These are phyloP conservation scores for Aspergillus sp. DNA, from an alignment of 2,329 filamentous ascomycete species.

Conservation along the genomic window DNA sequence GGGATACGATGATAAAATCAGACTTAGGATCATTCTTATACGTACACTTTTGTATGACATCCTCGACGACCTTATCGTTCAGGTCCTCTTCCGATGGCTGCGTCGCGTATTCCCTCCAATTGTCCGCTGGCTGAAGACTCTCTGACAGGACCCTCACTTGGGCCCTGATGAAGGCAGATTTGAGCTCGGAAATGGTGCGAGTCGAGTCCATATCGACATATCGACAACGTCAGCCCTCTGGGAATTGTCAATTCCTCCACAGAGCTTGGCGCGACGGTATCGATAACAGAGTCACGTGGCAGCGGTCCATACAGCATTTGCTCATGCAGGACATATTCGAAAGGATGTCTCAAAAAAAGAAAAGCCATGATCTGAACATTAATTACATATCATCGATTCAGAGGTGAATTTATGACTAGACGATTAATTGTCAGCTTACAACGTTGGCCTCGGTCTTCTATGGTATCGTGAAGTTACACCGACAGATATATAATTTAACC, in stretches of 20 bases:
- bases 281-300: slow-evolving; percentile 13
- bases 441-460: background rate
- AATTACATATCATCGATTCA: no score
- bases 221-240: slow-evolving; percentile 2
- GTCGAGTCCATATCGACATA: slow-evolving; percentile 32
- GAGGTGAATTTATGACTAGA: background rate
- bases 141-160: slow-evolving; percentile 51
- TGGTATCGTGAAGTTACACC: no score
- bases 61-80: slow-evolving; percentile 45
- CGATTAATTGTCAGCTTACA: background rate
- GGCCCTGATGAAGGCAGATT: slow-evolving; percentile 46
- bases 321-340: no score
- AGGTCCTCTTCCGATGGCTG: slow-evolving; percentile 42
- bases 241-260: background rate
- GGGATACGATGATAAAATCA: no score
- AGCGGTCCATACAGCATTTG: background rate
- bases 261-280: background rate
- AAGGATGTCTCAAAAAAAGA: no score
- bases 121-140: slow-evolving; percentile 42
- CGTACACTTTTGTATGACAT: slow-evolving; percentile 49
- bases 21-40: no score
- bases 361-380: no score
- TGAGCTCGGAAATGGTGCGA: slow-evolving; percentile 46
- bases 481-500: slow-evolving; percentile 10
- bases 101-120: slow-evolving; percentile 40